A percentile compares a stretch with the other conserved stretches of the same genome.
phyloP scores from a whole-genome alignment of 257 asterid genomes.

The Verbascum thapsus region DNA sequence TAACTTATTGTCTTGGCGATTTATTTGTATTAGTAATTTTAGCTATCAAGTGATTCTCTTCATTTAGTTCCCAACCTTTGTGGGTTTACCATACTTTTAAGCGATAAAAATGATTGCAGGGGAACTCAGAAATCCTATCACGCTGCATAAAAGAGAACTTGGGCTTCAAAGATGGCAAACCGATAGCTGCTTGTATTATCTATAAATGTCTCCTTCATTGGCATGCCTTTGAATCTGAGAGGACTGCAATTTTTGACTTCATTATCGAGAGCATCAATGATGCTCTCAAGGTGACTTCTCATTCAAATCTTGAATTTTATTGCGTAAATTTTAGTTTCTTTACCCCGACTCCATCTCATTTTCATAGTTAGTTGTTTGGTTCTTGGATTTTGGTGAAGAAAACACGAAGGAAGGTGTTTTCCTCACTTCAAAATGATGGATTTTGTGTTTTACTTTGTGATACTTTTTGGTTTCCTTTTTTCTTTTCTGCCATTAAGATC shows the following conservation, averaged over 20 bases:
- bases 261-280: constrained; percentile 80
- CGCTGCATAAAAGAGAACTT: constrained; percentile 86
- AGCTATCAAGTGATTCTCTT: constrained; percentile 11
- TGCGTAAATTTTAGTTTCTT: constrained; percentile 1
- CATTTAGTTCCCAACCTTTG: not conserved
- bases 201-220: constrained; percentile 93
- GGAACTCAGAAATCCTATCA: constrained; percentile 70
- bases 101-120: constrained; percentile 48
- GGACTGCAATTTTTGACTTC: constrained; percentile 87
- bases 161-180: constrained; percentile 94
- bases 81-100: constrained; percentile 19
- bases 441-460: too few relatives aligned
- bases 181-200: constrained; percentile 91
- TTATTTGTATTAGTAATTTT: constrained; percentile 15
- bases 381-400: too few relatives aligned
- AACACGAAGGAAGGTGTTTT: too few relatives aligned
- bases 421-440: too few relatives aligned
- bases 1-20: not conserved
- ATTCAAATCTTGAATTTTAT: constrained; percentile 10
- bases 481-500: too few relatives aligned
- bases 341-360: constrained; percentile 4
- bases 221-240: constrained; percentile 96
- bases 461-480: too few relatives aligned
- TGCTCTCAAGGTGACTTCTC: constrained; percentile 70
- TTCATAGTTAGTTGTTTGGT: too few relatives aligned